A percentile compares a stretch with the other conserved stretches of the same genome.
Conservation (phyloP, 2,329 filamentous ascomycete species). For the Pestalotiopsis sp. region DNA sequence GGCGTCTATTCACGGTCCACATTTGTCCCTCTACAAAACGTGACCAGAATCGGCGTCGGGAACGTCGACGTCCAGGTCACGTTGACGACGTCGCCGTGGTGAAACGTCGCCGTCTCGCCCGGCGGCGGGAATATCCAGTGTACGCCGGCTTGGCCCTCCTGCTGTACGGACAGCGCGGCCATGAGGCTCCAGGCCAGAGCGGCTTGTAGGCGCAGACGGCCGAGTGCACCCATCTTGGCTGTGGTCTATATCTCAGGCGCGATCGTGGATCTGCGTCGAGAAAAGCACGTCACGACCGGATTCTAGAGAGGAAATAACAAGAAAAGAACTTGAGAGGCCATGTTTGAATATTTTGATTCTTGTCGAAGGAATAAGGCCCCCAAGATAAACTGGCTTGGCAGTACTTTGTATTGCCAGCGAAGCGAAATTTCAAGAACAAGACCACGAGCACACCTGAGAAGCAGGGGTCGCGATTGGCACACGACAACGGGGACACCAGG, state of each 20-base stretch:
- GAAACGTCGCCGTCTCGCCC: conserved; percentile 3
- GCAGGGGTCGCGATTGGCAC: too few species aligned
- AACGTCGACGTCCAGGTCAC: conserved; percentile 11
- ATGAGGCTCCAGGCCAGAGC: neutral
- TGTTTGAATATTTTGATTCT: too few species aligned
- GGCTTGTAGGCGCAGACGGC: neutral
- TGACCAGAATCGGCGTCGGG: conserved; percentile 6
- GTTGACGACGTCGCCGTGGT: conserved; percentile 11
- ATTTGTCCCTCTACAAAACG: conserved; percentile 3
- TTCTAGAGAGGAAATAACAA: too few species aligned
- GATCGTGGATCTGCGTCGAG: too few species aligned
- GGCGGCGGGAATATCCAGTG: neutral
- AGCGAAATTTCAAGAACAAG: too few species aligned
- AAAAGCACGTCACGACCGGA: neutral
- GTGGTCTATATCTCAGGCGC: too few species aligned
- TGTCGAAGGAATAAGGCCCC: too few species aligned
- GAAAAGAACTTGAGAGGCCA: too few species aligned
- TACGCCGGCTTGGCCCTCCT: conserved; percentile 1
- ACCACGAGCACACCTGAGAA: too few species aligned
- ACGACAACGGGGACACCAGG: too few species aligned
- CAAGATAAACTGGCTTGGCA: too few species aligned
- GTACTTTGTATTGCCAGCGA: too few species aligned
- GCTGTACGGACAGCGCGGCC: neutral
- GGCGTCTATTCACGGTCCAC: neutral
- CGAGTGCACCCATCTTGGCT: neutral